Base-by-base conservation (phyloP, 2,329 filamentous ascomycete species). In the Cryphonectria radicalis region DNA sequence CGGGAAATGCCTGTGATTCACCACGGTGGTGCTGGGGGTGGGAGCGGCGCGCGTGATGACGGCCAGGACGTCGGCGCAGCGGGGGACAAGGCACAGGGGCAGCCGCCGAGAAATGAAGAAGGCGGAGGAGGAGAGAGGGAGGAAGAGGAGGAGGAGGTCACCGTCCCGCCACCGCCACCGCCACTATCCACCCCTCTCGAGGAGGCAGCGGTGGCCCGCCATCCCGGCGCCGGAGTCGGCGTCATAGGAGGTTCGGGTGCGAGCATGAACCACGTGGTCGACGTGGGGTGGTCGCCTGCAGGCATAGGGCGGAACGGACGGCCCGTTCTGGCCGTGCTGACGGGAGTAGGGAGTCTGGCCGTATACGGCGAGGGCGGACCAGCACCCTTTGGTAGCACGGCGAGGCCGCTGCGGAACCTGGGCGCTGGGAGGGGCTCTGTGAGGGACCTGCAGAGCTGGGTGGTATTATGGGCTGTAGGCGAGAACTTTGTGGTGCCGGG, bases 201-300 rank as follows among this genome's bases (percentile, higher is more conserved):
- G 1, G 32, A 37, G 35, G 19, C 17, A 4, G 73, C 74, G 5
- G 73, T 72, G 3, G 80, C 78, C 65, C 77, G 78, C 1, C 77
- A 77, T n/a, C 79, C 78, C 59, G 86, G 86, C 14, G 85, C 84
- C 4, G 87, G 86, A 0, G 77, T 75, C 5, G 84, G 84, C 3
- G 74, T 81, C 1, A 82, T 88, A 53, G 85, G 85, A 0, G 83
- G 83, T 22, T 81, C 82, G 2, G 87, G 86, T 4, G 81, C 81
- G 63, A 84, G 85, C 4, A 81, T 90, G 75, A 88, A 87, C 73
- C 87, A 90, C 74, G 83, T 87, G 22, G 82, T 89, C 19, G 78
- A 81, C 11, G 74, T 89, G 28, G 85, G 83, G 64, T 90, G 88
- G 88, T 89, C 87, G n/a, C 87, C 88, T 0, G 79, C 79, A n/a